A percentile compares a stretch with the other conserved stretches of the same genome.
Conservation (phyloP, 2,329 filamentous ascomycete species). For the Cytospora chrysosperma region DNA sequence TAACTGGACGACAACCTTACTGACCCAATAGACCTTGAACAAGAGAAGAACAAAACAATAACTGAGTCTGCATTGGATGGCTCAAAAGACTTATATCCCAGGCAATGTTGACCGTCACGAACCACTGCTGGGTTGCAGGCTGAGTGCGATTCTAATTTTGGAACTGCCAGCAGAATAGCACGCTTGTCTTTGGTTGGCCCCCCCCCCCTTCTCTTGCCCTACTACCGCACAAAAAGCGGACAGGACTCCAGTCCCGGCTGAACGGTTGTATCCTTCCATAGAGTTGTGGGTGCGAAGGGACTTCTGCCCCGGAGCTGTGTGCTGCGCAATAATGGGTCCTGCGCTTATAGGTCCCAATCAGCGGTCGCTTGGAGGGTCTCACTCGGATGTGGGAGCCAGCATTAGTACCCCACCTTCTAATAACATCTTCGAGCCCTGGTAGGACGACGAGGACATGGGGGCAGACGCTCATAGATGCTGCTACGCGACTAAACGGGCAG, state of each 20-base stretch:
- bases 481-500: slow-evolving; percentile 35
- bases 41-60: slow-evolving; percentile 42
- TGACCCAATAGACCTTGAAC: slow-evolving; percentile 44
- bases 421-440: slow-evolving; percentile 24
- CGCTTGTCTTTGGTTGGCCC: slow-evolving; percentile 43
- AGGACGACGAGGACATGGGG: slow-evolving; percentile 22
- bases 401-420: slow-evolving; percentile 31
- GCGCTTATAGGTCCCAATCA: slow-evolving; percentile 34
- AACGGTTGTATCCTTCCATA: slow-evolving; percentile 13
- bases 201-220: slow-evolving; percentile 30
- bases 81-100: slow-evolving; percentile 59
- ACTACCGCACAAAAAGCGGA: slow-evolving; percentile 26
- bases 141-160: slow-evolving; percentile 46
- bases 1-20: slow-evolving; percentile 52
- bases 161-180: slow-evolving; percentile 31
- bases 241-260: slow-evolving; percentile 23
- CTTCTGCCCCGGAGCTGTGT: slow-evolving; percentile 18
- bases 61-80: slow-evolving; percentile 40
- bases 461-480: slow-evolving; percentile 25
- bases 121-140: slow-evolving; percentile 31
- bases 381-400: slow-evolving; percentile 33
- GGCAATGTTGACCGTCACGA: slow-evolving; percentile 47
- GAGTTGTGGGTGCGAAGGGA: slow-evolving; percentile 12
- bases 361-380: slow-evolving; percentile 31
- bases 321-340: slow-evolving; percentile 21